Conservation (phyloP, 2,329 filamentous ascomycete genomes). For the Zopfia rhizophila region DNA sequence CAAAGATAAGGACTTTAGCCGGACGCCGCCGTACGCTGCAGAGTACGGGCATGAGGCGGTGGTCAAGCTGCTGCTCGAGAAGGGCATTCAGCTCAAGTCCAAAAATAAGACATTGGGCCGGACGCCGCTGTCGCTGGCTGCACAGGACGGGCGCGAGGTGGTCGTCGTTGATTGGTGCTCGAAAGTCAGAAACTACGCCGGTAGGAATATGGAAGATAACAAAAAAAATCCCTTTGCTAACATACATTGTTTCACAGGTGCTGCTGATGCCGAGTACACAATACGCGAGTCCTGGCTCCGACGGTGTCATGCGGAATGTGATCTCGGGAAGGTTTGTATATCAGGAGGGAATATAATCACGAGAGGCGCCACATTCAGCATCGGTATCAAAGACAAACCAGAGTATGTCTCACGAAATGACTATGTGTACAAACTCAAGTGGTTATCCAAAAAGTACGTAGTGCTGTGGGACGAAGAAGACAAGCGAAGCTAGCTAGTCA, state of each 20-base stretch:
- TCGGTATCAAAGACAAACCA: constrained; percentile 1
- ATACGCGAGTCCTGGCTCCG: constrained; percentile 1
- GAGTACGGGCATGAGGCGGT: no score
- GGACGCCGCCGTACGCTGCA: no score
- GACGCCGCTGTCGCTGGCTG: constrained; percentile 9
- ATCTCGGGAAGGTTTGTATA: not conserved
- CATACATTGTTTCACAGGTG: no score
- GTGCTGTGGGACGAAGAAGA: constrained; percentile 34
- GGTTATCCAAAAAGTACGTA: constrained; percentile 39
- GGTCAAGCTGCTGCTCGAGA: no score
- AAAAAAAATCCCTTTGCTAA: not conserved
- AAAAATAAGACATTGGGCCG: no score
- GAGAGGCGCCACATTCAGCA: not conserved
- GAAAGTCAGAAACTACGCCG: no score
- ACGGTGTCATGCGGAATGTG: not conserved
- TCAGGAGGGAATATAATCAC: constrained; percentile 3
- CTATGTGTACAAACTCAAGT: constrained; percentile 17
- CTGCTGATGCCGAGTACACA: no score
- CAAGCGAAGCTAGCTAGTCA: constrained; percentile 48
- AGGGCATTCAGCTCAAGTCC: no score
- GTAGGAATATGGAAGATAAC: constrained; percentile 2
- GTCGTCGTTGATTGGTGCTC: no score
- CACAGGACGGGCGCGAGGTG: constrained; percentile 6
- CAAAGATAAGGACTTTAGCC: no score
- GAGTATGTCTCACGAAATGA: not conserved